Evolutionary conservation across 805 yeast species (phyloP).

Genomic region (Wickerhamiella nectarea): DNA sequence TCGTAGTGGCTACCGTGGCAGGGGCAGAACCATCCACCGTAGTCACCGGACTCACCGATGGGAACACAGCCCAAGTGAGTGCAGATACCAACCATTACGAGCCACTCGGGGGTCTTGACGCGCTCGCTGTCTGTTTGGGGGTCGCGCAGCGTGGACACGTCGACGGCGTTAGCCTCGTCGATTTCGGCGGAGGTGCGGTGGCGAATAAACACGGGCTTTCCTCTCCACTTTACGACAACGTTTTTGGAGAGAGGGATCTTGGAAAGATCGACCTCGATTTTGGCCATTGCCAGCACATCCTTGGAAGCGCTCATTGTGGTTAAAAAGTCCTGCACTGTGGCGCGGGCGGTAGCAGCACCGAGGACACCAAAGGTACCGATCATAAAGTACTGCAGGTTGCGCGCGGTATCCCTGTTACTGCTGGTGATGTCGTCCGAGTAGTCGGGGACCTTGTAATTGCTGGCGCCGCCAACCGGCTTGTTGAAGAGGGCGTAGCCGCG

Average conservation of each 20-base stretch:
- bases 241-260: conserved; percentile 96
- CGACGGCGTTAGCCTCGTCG: conserved; percentile 81
- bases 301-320: conserved; percentile 95
- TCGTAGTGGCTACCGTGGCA: conserved; percentile 99
- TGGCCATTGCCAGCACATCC: conserved; percentile 98
- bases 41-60: conserved; percentile 99
- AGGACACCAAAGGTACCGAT: conserved; percentile 89
- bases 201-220: conserved; percentile 98
- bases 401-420: conserved; percentile 57
- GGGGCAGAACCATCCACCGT: conserved; percentile 99
- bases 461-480: conserved; percentile 25
- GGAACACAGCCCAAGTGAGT: conserved; percentile 99
- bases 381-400: conserved; percentile 91
- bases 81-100: conserved; percentile 98
- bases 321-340: conserved; percentile 83
- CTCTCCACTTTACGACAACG: conserved; percentile 98
- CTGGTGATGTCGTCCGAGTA: conserved; percentile 66
- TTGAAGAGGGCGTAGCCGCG: conserved; percentile 12
- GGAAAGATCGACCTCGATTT: conserved; percentile 89
- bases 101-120: conserved; percentile 95
- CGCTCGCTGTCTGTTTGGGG: conserved; percentile 90
- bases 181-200: conserved; percentile 93
- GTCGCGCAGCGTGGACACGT: conserved; percentile 70
- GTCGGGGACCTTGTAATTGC: conserved; percentile 85
- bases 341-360: conserved; percentile 88